Conservation (phyloP, 768 basidiomycete species). For the Macrolepiota dolichaula region DNA sequence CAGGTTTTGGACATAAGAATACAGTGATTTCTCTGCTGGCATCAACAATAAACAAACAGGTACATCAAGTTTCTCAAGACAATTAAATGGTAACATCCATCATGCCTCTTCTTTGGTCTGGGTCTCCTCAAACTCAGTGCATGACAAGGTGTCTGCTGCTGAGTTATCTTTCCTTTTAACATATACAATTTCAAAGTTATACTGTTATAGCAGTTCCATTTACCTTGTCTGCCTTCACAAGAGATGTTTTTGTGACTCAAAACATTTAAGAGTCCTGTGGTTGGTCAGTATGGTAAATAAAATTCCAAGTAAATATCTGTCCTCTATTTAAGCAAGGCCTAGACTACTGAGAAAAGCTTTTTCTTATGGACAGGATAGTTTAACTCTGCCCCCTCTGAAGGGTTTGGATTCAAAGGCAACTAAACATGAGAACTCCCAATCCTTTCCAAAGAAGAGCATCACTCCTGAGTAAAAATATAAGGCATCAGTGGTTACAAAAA, state of each 20-base stretch:
- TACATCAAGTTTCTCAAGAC: slow-evolving; percentile 32
- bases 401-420: slow-evolving; percentile 25
- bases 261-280: slow-evolving; percentile 29
- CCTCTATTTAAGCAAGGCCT: slow-evolving; percentile 24
- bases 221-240: slow-evolving; percentile 26
- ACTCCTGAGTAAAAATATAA: slow-evolving; percentile 27
- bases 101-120: neutral
- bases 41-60: slow-evolving; percentile 17
- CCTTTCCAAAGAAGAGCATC: slow-evolving; percentile 24
- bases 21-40: too few relatives aligned
- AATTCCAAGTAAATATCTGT: slow-evolving; percentile 15
- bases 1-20: too few relatives aligned
- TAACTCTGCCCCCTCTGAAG: slow-evolving; percentile 19
- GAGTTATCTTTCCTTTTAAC: slow-evolving; percentile 29
- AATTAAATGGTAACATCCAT: slow-evolving; percentile 12
- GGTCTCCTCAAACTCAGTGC: neutral
- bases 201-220: slow-evolving; percentile 30
- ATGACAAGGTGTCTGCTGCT: slow-evolving; percentile 33
- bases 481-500: slow-evolving; percentile 32
- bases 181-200: slow-evolving; percentile 30
- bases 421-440: slow-evolving; percentile 27
- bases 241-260: slow-evolving; percentile 27
- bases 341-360: slow-evolving; percentile 32
- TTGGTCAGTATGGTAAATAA: slow-evolving; percentile 28
- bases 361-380: slow-evolving; percentile 36